Conservation (phyloP, 2,329 filamentous ascomycete species). For the Plectosphaerella cucumerina region DNA sequence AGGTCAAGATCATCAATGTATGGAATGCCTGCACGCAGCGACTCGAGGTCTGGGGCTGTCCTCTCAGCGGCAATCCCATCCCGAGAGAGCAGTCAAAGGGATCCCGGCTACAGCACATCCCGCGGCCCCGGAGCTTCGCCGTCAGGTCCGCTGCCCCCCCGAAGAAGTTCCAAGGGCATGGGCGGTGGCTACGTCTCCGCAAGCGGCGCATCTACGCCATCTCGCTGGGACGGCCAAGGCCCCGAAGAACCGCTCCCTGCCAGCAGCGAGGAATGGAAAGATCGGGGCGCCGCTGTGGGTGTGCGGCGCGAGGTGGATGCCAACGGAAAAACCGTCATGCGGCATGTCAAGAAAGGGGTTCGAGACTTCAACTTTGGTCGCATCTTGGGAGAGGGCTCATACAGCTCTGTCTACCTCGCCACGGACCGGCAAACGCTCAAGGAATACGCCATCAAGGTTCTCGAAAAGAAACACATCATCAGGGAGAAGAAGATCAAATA, state of each 20-base stretch:
- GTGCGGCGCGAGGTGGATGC: constrained; percentile 80
- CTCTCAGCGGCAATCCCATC: constrained; percentile 59
- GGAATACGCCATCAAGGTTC: constrained; percentile 96
- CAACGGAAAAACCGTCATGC: constrained; percentile 74
- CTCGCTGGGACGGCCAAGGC: constrained; percentile 22
- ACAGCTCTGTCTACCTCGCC: constrained; percentile 91
- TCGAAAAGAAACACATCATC: constrained; percentile 98
- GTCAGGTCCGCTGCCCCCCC: constrained; percentile 64
- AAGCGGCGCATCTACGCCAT: constrained; percentile 38
- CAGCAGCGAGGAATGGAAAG: constrained; percentile 92
- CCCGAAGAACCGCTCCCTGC: constrained; percentile 38
- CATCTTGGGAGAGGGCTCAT: constrained; percentile 90
- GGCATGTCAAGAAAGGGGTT: constrained; percentile 92
- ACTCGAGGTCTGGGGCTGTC: constrained; percentile 57
- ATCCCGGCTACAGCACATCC: constrained; percentile 61
- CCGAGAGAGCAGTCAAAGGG: constrained; percentile 65
- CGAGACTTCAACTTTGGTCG: constrained; percentile 93
- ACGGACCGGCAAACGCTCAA: constrained; percentile 92
- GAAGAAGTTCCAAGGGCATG: constrained; percentile 72
- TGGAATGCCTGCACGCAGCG: constrained; percentile 51
- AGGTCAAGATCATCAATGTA: constrained; percentile 54
- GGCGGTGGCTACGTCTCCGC: constrained; percentile 49
- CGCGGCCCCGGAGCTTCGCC: constrained; percentile 45
- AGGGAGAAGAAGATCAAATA: constrained; percentile 99
- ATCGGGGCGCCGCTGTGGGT: constrained; percentile 83